Evolutionary conservation across 2,329 filamentous ascomycete genomes (phyloP).

Genomic region (Hysterium pulicare): DNA sequence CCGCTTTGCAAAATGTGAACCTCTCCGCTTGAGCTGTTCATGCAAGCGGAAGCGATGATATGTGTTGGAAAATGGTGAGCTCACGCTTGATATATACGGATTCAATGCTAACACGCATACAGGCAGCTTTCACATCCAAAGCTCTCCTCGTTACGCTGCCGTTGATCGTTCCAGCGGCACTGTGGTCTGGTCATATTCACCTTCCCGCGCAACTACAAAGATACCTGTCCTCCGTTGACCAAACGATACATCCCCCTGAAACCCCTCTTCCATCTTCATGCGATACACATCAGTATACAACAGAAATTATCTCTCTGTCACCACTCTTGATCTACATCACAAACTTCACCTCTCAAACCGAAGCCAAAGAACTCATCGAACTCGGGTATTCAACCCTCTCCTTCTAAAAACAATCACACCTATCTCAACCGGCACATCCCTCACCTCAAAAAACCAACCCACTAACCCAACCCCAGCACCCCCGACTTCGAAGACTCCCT

Average conservation of each 20-base stretch:
- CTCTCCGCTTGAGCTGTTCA: no score
- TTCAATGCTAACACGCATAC: background rate
- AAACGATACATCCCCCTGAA: conserved; percentile 1
- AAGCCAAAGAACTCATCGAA: conserved; percentile 19
- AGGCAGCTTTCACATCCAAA: background rate
- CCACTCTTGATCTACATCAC: conserved; percentile 27
- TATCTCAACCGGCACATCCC: no score
- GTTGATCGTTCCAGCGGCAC: conserved; percentile 6
- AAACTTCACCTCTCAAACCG: conserved; percentile 20
- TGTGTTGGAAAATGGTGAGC: no score
- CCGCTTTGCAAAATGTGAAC: background rate
- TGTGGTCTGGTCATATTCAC: conserved; percentile 7
- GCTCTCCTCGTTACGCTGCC: conserved; percentile 6
- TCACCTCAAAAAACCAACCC: no score
- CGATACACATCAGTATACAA: conserved; percentile 19
- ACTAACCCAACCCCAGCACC: conserved; percentile 9
- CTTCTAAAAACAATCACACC: background rate
- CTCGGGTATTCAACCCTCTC: conserved; percentile 11
- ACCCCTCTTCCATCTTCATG: conserved; percentile 10
- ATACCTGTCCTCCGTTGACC: conserved; percentile 6
- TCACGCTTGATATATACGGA: no score
- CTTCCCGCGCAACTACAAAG: conserved; percentile 9
- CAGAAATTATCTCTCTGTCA: conserved; percentile 23
- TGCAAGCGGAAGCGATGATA: no score
- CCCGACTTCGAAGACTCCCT: conserved; percentile 20